Base-by-base conservation (phyloP, 768 basidiomycete species). In the Tylopilus rubrobrunneus region DNA sequence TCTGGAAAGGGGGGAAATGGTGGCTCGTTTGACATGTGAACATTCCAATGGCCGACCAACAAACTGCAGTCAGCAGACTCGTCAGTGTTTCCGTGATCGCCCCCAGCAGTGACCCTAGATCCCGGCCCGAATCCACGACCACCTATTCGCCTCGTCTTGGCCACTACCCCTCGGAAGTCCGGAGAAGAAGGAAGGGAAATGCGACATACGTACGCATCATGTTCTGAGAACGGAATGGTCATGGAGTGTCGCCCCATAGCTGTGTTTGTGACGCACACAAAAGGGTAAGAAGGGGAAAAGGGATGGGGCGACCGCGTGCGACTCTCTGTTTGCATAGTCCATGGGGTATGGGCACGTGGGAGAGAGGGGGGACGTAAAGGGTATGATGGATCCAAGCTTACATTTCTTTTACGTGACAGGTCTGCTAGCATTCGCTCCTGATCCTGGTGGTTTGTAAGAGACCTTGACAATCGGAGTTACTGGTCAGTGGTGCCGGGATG, bases 141-240 rank as follows among this genome's bases (percentile, higher is more conserved):
- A 31, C 6, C 28, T 12, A n/a, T 10, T 11, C 17, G 25, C 31
- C 19, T 40, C 44, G 34, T 45, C 45, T 43, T 34, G 6, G 31
- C 42, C 5, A 11, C 5, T 31, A 4, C 31, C 41, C 63, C 64
- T 64, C 63, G 63, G 63, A 64, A 8, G 31, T 54, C 34, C 63
- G 61, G 52, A 52, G 49, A 46, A 56, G 47, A 56, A 45, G 7
- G 42, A 56, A 55, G 53, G 21, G 19, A 19, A 29, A 37, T 4
- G 17, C 23, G 9, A 47, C 52, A 50, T 57, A 56, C 49, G 48
- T 59, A 49, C 49, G 43, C 41, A 47, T 45, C 52, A 28, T 34
- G 46, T 14, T 49, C 49, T 31, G 25, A 37, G 52, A 45, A 27
- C 36, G 48, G 41, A 40, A 50, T 27, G 1, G n/a, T 27, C 23